Conservation (phyloP, 2,329 filamentous ascomycete genomes). For the Phaeosphaeriaceae sp. region DNA sequence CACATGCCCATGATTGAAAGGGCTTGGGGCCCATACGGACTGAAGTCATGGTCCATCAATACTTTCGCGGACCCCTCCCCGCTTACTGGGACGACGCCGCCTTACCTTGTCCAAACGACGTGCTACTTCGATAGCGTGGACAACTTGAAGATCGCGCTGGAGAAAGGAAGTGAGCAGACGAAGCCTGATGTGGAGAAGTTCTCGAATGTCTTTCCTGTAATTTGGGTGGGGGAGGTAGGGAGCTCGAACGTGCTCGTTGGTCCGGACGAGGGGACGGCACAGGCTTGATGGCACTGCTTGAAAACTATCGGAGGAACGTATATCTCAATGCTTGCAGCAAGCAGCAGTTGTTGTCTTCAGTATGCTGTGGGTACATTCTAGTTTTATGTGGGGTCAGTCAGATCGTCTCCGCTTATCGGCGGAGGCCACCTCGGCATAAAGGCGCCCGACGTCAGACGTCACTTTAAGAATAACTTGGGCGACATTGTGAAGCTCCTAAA, state of each 20-base stretch:
- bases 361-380: neutral
- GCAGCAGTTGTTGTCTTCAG: neutral
- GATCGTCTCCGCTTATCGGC: conserved; percentile 18
- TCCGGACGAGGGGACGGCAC: conserved; percentile 1
- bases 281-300: neutral
- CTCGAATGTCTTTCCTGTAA: conserved; percentile 21
- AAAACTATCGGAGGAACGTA: neutral
- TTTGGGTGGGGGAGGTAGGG: conserved; percentile 18
- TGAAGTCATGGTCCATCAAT: conserved; percentile 33
- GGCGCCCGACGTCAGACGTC: conserved; percentile 10
- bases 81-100: conserved; percentile 18
- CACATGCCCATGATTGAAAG: conserved; percentile 54
- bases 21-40: conserved; percentile 47
- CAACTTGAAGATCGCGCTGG: conserved; percentile 16
- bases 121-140: conserved; percentile 16
- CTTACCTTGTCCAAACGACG: conserved; percentile 20
- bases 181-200: conserved; percentile 20
- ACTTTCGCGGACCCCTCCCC: conserved; percentile 21
- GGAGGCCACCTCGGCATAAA: conserved; percentile 10
- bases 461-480: neutral
- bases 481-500: neutral
- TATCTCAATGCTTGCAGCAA: neutral
- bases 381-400: neutral
- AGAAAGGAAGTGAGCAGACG: conserved; percentile 13
- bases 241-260: neutral